A percentile compares a stretch with the other conserved stretches of the same genome.
Conservation (phyloP, 495 filamentous ascomycete species). For the Daldinia vernicosa region DNA sequence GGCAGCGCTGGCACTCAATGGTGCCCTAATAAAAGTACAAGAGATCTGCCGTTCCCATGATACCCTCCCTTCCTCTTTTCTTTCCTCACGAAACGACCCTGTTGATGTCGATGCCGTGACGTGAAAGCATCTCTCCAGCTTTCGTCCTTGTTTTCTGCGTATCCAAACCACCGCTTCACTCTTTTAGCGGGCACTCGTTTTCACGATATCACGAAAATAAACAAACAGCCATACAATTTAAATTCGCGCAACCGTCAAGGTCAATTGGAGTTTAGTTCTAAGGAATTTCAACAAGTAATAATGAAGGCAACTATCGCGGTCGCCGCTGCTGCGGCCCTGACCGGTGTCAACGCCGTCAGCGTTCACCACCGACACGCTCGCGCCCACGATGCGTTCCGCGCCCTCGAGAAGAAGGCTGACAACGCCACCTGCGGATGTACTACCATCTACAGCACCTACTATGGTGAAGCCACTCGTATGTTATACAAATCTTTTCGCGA, state of each 20-base stretch:
- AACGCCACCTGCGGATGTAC: conserved; percentile 65
- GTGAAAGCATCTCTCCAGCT: conserved; percentile 63
- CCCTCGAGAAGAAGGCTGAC: conserved; percentile 59
- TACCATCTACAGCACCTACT: conserved; percentile 68
- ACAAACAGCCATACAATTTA: conserved; percentile 47
- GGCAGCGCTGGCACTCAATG: conserved; percentile 38
- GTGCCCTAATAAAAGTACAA: conserved; percentile 48
- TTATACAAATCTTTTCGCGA: conserved; percentile 26
- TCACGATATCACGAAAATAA: conserved; percentile 49
- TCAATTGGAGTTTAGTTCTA: conserved; percentile 27
- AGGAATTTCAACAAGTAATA: conserved; percentile 36
- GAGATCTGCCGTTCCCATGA: conserved; percentile 35
- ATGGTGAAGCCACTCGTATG: conserved; percentile 68
- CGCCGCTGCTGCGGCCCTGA: conserved; percentile 72
- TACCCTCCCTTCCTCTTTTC: conserved; percentile 51
- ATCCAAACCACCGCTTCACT: conserved; percentile 89
- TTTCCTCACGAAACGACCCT: conserved; percentile 53
- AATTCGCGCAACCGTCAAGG: conserved; percentile 26
- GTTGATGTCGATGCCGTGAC: conserved; percentile 59
- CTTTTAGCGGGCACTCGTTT: conserved; percentile 95
- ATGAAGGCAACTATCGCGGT: conserved; percentile 76
- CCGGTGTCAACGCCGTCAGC: conserved; percentile 65
- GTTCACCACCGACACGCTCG: conserved; percentile 66
- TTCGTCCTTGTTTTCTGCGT: conserved; percentile 56
- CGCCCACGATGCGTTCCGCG: conserved; percentile 64